Base-by-base conservation (phyloP, 2,329 filamentous ascomycete genomes). In the Amesomyces nigricolor region DNA sequence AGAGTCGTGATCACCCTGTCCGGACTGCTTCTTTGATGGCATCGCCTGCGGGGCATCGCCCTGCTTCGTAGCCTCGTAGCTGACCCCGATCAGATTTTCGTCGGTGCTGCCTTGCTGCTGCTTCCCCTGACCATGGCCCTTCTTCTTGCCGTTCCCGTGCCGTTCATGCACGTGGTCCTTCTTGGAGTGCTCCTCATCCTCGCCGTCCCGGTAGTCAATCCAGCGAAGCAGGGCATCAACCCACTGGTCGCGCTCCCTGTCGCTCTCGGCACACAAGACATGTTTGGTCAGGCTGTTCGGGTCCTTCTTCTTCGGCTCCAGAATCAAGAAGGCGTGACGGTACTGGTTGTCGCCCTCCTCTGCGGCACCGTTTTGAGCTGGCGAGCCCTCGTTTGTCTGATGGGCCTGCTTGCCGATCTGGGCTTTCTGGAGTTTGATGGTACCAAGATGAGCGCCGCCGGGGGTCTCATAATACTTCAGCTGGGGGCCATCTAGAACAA, bases 221-320 rank as follows among this genome's bases (percentile, higher is more conserved):
- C 95, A 96, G 62, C 89, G 87, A 57, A 97, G 75, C 40, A 99
- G 76, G 19, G 89, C 87, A 55, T 95, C 88, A 1, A 99, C 92
- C 94, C 94, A 99, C 44, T 86, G 79, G 71, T 99, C 94, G 57
- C 94, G 85, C 73, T 99, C 94, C 57, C 79, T 80, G 65, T 99
- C 94, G 65, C 88, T 97, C 71, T 99, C 94, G 0, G 94, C 92
- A 69, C 94, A 99, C 16, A 99, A 77, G 0, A 99, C 91, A 69
- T 99, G 94, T 61, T 92, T 89, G 22, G 96, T 89, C 51, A 92
- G 80, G 62, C 88, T 91, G 19, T 79, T 85, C 0, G 91, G 91
- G 67, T 99, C 94, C 71, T 96, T 97, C 71, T 91, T 90, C 75
- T 99, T 99, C 1, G 92, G 92, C 67, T 99, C 94, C 51, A 97